Conservation (phyloP, 1,139 yeast genomes). For the Geotrichum candidum region DNA sequence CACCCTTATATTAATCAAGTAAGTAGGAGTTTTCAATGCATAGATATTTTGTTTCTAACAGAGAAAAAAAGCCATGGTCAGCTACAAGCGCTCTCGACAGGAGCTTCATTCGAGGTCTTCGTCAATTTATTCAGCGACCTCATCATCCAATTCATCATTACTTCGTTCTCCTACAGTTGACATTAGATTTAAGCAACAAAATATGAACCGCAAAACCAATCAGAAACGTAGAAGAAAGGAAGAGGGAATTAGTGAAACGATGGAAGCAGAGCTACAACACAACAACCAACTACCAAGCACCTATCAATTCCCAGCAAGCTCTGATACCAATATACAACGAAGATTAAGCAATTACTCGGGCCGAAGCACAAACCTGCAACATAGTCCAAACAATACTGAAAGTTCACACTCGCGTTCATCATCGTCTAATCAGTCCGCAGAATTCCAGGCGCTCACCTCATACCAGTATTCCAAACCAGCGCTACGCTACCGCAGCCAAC, state of each 20-base stretch:
- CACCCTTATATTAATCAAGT: neutral
- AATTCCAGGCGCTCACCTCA: neutral
- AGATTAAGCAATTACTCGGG: neutral
- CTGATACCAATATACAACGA: neutral
- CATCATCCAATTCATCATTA: neutral
- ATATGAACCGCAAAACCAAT: neutral
- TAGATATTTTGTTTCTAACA: neutral
- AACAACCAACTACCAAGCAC: neutral
- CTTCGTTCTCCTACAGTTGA: neutral
- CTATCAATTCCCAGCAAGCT: neutral
- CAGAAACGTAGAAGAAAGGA: slow-evolving; percentile 5
- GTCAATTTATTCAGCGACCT: neutral
- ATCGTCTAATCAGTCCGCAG: neutral
- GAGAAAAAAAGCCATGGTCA: neutral
- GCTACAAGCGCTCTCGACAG: slow-evolving; percentile 2
- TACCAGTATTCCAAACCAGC: neutral
- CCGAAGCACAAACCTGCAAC: neutral
- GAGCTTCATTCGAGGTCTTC: neutral
- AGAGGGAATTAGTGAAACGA: neutral
- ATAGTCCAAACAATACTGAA: neutral
- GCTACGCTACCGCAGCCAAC: neutral
- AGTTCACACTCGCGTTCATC: neutral
- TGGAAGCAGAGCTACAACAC: neutral
- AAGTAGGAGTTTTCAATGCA: neutral
- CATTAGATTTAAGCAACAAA: neutral